phyloP scores from a whole-genome alignment of 2,329 filamentous ascomycete species.

The Aureobasidium sp. region DNA sequence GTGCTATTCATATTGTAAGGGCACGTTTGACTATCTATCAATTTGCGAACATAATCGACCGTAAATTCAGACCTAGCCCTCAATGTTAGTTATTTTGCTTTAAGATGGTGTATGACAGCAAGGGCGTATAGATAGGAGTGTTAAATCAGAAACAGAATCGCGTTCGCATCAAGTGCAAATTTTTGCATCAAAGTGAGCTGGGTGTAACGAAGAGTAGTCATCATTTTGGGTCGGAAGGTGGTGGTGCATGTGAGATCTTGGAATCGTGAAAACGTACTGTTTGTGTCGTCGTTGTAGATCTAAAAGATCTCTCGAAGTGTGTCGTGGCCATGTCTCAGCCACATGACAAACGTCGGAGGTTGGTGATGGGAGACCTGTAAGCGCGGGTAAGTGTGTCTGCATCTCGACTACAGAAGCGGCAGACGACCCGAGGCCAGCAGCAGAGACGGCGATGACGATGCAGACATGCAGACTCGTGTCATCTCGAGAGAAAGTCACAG shows the following conservation, averaged over 20 bases:
- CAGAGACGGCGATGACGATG: neutral
- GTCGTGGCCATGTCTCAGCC: neutral
- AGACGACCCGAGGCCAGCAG: no score
- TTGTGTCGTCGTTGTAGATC: neutral
- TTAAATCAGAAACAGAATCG: constrained; percentile 43
- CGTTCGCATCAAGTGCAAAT: constrained; percentile 79
- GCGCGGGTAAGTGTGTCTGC: neutral
- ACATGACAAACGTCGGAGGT: neutral
- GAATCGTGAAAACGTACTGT: constrained; percentile 11
- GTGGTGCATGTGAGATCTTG: constrained; percentile 17
- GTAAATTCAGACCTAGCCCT: no score
- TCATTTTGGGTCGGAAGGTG: constrained; percentile 52
- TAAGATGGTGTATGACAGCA: no score
- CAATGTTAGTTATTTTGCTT: no score
- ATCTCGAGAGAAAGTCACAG: neutral
- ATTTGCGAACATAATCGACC: no score
- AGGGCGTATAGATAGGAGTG: no score
- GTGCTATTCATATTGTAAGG: no score
- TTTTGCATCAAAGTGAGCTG: constrained; percentile 98
- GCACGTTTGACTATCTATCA: no score
- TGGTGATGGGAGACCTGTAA: neutral
- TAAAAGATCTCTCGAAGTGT: neutral
- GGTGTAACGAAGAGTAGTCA: constrained; percentile 90
- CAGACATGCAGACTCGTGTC: no score
- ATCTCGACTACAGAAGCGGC: no score